These are phyloP conservation scores for Cruciata laevipes DNA, from an alignment of 257 asterid species.

Conservation along the genomic window DNA sequence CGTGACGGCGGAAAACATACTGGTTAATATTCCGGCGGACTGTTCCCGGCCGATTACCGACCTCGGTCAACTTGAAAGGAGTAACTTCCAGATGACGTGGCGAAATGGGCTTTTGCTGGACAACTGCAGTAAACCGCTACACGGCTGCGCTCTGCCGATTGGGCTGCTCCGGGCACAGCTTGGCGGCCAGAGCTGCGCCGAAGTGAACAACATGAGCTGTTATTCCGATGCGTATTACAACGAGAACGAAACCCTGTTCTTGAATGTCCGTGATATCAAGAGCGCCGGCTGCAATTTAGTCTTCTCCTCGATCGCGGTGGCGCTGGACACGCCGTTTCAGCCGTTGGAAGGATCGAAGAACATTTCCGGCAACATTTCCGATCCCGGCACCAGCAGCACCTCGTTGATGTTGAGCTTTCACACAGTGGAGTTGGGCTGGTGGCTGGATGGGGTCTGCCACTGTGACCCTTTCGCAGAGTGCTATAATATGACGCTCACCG, in stretches of 20 bases:
- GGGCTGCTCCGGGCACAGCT: constrained; percentile 19
- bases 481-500: constrained; percentile 4
- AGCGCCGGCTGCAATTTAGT: constrained; percentile 26
- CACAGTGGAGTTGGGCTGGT: constrained; percentile 72
- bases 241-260: constrained; percentile 16
- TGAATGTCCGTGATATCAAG: constrained; percentile 26
- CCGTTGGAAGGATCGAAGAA: background rate
- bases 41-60: constrained; percentile 52
- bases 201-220: constrained; percentile 25
- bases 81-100: constrained; percentile 45
- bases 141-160: constrained; percentile 40
- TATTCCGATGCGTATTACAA: constrained; percentile 28
- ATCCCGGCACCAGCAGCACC: constrained; percentile 8
- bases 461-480: constrained; percentile 47
- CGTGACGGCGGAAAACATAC: constrained; percentile 42
- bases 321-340: constrained; percentile 1
- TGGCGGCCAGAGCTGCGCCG: constrained; percentile 21
- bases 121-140: constrained; percentile 29
- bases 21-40: constrained; percentile 33
- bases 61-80: constrained; percentile 24
- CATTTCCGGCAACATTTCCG: background rate
- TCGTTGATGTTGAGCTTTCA: constrained; percentile 40
- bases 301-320: constrained; percentile 50
- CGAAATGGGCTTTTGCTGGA: constrained; percentile 52
- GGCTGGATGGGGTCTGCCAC: constrained; percentile 50